Evolutionary conservation across 805 yeast genomes (phyloP).

Genomic region (Myxozyma melibiosi): DNA sequence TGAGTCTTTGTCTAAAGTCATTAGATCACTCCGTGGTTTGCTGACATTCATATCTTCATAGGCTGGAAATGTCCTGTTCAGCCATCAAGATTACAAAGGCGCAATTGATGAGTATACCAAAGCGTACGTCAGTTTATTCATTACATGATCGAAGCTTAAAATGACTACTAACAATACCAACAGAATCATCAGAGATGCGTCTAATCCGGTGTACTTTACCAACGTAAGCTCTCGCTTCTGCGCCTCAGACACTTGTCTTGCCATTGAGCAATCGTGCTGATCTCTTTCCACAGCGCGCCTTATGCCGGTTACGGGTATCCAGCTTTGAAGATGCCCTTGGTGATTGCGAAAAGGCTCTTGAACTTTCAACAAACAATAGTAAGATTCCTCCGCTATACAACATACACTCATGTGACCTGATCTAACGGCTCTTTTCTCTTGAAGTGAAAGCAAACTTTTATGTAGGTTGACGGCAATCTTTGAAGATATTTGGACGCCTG

Average conservation of each 20-base stretch:
- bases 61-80: conserved; percentile 38
- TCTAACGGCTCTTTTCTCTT: conserved; percentile 12
- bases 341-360: conserved; percentile 39
- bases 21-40: not conserved
- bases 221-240: conserved; percentile 31
- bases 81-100: conserved; percentile 36
- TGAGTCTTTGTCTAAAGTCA: not conserved
- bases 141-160: no score
- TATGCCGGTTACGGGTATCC: conserved; percentile 35
- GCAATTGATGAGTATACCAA: conserved; percentile 38
- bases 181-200: conserved; percentile 36
- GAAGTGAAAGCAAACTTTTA: conserved; percentile 38
- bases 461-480: conserved; percentile 7
- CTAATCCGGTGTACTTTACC: conserved; percentile 36
- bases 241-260: not conserved
- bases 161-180: not conserved
- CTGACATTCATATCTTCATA: no score
- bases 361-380: conserved; percentile 34
- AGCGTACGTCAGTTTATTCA: conserved; percentile 35
- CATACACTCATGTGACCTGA: not conserved
- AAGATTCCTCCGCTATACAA: not conserved
- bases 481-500: not conserved
- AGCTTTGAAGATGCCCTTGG: conserved; percentile 35
- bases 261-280: not conserved
- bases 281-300: conserved; percentile 34